These are phyloP conservation scores for Maudiozyma serrabonitensis DNA, from an alignment of 805 yeast genomes.

Conservation along the genomic window DNA sequence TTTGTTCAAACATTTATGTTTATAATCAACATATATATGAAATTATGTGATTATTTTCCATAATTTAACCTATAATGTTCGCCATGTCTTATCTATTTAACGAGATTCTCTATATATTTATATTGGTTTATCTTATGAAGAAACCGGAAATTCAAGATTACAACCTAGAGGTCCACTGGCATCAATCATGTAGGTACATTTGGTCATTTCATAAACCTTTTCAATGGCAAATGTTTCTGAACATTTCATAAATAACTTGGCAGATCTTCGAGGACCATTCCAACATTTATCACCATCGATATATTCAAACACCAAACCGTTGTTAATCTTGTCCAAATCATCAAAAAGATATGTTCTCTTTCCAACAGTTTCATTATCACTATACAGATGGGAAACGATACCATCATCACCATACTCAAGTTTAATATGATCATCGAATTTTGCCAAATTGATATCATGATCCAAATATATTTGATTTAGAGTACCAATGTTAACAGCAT, in stretches of 20 bases:
- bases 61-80: too few relatives aligned
- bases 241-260: conserved; percentile 54
- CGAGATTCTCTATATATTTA: background rate
- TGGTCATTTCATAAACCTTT: conserved; percentile 80
- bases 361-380: conserved; percentile 14
- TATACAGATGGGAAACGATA: conserved; percentile 17
- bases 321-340: conserved; percentile 25
- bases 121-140: background rate
- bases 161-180: conserved; percentile 37
- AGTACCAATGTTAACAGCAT: conserved; percentile 20
- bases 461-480: conserved; percentile 10
- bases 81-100: too few relatives aligned
- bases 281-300: conserved; percentile 73
- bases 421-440: conserved; percentile 18
- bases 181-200: conserved; percentile 63
- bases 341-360: conserved; percentile 16
- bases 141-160: conserved; percentile 5
- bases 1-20: too few relatives aligned
- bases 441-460: conserved; percentile 7
- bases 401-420: conserved; percentile 18
- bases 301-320: conserved; percentile 34
- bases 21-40: too few relatives aligned
- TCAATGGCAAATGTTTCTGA: conserved; percentile 39
- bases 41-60: too few relatives aligned
- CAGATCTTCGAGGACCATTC: conserved; percentile 85